Evolutionary conservation across 345 rosid genomes (phyloP), one percentile per base, ranked within the genome.

Genomic region (Gossypium ekmanianum): DNA sequence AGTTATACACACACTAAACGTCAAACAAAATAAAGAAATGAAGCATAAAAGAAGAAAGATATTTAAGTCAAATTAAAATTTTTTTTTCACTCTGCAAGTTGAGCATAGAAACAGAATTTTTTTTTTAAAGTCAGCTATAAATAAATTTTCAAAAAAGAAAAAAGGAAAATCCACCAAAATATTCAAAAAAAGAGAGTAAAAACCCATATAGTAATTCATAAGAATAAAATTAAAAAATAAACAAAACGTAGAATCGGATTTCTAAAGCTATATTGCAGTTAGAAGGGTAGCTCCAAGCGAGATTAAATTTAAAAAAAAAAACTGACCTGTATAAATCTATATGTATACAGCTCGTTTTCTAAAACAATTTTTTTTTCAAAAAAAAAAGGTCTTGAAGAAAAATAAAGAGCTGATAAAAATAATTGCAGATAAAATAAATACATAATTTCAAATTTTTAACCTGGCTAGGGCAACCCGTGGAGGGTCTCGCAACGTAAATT

Each of bases 401-500:
- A 3, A 2, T 14, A 51, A 61, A 41, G 55, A 41, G n/a, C 9
- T n/a, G 18, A 39, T 22, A 13, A 2, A 2, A 61, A 7, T 2
- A 43, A 71, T 24, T 2, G 57, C 2, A 57, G 9, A 34, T 18
- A 48, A n/a, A 44, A 11, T 39, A 72, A 20, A 20, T 27, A 27
- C 39, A 41, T 1, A 17, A 13, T 50, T 14, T 2, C 11, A 8
- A 11, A 0, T 5, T 52, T 18, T 41, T 75, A 55, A 79, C 82
- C 78, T 43, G 50, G 73, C 44, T 75, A 57, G 82, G 72, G 82
- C 69, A 29, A 79, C 57, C 50, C 75, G 61, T 62, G 63, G 69
- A 71, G 63, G 76, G 73, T 11, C 62, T 39, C 26, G 48, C 41
- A 47, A 75, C 4, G 78, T 24, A 71, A 71, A 75, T 75, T 64